Evolutionary conservation across 2,329 filamentous ascomycete genomes (phyloP).

Genomic region (Atkinsonella hypoxylon): DNA sequence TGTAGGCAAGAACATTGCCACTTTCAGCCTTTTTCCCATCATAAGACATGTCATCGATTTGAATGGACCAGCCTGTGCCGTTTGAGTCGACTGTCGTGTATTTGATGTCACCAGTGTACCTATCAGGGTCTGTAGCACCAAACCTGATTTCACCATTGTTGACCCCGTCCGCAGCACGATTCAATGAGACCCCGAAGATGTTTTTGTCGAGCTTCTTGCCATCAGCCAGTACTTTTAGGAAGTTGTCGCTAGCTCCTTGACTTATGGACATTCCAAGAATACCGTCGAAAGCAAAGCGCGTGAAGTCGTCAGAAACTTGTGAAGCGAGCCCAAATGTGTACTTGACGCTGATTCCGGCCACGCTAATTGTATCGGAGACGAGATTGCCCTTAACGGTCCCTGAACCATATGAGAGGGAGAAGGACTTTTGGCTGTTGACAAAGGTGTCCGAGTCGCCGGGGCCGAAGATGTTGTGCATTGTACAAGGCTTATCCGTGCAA

Average conservation of each 20-base stretch:
- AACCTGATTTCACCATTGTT: conserved; percentile 71
- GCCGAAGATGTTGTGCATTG: conserved; percentile 58
- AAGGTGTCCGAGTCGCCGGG: conserved; percentile 52
- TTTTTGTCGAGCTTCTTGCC: conserved; percentile 48
- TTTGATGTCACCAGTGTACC: conserved; percentile 55
- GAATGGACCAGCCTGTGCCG: conserved; percentile 59
- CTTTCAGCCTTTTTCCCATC: conserved; percentile 47
- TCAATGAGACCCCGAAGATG: conserved; percentile 60
- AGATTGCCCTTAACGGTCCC: conserved; percentile 58
- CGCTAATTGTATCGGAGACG: conserved; percentile 51
- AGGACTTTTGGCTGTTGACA: conserved; percentile 38
- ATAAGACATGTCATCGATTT: conserved; percentile 52
- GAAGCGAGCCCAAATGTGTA: conserved; percentile 64
- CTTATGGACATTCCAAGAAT: conserved; percentile 68
- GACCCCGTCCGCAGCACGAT: conserved; percentile 49
- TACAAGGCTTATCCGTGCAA: conserved; percentile 56
- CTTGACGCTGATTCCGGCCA: conserved; percentile 52
- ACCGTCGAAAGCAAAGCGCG: conserved; percentile 72
- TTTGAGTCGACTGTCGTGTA: conserved; percentile 45
- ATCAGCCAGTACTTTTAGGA: conserved; percentile 50
- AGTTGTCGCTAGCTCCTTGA: conserved; percentile 47
- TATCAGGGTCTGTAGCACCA: conserved; percentile 53
- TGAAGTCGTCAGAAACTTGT: conserved; percentile 61
- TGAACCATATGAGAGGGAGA: conserved; percentile 64
- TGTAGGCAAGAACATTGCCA: conserved; percentile 49